Evolutionary conservation across 306 rosid genomes (phyloP), one percentile per base, ranked within the genome.

Genomic region (Trifolium fragiferum): DNA sequence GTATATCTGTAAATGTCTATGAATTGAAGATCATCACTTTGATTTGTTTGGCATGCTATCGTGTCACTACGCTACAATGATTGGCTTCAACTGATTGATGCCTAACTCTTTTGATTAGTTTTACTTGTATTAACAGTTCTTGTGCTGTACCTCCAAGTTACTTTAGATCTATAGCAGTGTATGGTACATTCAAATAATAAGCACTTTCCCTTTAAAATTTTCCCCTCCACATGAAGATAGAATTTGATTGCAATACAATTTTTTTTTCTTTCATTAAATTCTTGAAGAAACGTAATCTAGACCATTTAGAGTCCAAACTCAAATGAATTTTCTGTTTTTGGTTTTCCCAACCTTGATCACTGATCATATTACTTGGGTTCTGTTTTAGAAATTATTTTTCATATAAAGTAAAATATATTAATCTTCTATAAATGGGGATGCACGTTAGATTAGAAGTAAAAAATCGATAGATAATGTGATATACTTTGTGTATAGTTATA

Each of bases 1-100:
- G 49, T 66, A 74, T 64, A 51, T 19, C 25, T 49, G 58, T 49
- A 55, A 70, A 74, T 41, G 43, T 30, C 72, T 77, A 74, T 57
- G 66, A 74, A 59, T 77, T n/a, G n/a, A n/a, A n/a, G n/a, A n/a
- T n/a, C n/a, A n/a, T n/a, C n/a, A n/a, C n/a, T n/a, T 43, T 74
- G 77, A 73, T 46, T 66, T 72, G 41, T 41, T 58, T 82, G 15
- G 23, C 72, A 18, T 46, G 43, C 55, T 73, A 46, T 46, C 40
- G 30, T 40, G 51, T 58, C 67, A 76, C 41, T 37, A 41, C 3
- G 14, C 15, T 10, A 41, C 47, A 43, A 69, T 47, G 41, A 77
- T 75, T 32, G 18, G 19, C 41, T 11, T 62, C 50, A 37, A 41
- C 57, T 64, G 21, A 32, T 43, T 30, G 20, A 60, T 30, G 40